phyloP scores from a whole-genome alignment of 352 stramenopile species.

The Pythium biforme region DNA sequence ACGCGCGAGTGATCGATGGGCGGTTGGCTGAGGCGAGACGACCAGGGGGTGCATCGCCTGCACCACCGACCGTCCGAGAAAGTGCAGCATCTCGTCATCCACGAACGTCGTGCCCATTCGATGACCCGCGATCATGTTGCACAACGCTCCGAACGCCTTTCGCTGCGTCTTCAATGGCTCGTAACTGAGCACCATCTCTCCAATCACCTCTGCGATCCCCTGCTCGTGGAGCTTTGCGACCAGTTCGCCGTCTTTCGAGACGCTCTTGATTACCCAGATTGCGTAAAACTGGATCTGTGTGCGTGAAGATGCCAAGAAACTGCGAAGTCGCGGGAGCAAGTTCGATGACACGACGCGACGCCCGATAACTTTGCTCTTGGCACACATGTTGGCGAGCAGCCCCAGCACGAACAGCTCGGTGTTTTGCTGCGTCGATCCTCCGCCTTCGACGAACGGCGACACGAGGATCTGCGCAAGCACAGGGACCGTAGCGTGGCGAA shows the following conservation, averaged over 20 bases:
- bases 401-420: slow-evolving; percentile 28
- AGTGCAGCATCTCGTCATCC: slow-evolving; percentile 1
- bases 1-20: slow-evolving; percentile 39
- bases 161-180: slow-evolving; percentile 38
- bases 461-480: slow-evolving; percentile 74
- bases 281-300: slow-evolving; percentile 47
- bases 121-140: slow-evolving; percentile 20
- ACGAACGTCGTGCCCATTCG: slow-evolving; percentile 20
- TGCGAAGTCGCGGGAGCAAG: slow-evolving; percentile 50
- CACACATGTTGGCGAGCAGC: slow-evolving; percentile 37
- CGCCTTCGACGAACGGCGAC: slow-evolving; percentile 28
- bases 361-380: slow-evolving; percentile 29
- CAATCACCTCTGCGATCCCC: slow-evolving; percentile 46
- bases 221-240: slow-evolving; percentile 58
- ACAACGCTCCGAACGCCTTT: slow-evolving; percentile 45
- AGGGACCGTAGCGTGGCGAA: slow-evolving; percentile 70
- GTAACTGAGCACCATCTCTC: slow-evolving; percentile 35
- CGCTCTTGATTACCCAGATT: slow-evolving; percentile 46
- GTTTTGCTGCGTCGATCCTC: slow-evolving; percentile 18
- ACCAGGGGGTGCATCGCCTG: slow-evolving; percentile 34
- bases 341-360: slow-evolving; percentile 54
- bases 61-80: slow-evolving; percentile 18
- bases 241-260: slow-evolving; percentile 67
- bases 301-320: slow-evolving; percentile 29
- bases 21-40: slow-evolving; percentile 27